Base-by-base conservation (phyloP, 768 basidiomycete genomes). In the Lactifluus hygrophoroides region DNA sequence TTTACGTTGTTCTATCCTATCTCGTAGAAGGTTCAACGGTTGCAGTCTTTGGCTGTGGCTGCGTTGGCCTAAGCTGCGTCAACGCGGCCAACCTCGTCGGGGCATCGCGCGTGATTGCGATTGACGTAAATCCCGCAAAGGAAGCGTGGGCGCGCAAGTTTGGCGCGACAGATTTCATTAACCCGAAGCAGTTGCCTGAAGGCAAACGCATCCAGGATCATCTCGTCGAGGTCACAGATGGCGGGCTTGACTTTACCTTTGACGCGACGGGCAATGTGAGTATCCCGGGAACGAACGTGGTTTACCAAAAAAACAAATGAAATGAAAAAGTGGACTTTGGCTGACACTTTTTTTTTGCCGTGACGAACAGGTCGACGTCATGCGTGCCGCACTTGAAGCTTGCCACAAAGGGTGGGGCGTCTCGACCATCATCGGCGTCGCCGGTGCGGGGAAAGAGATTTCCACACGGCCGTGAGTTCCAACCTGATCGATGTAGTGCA, bases 331-430 rank as follows among this genome's bases (percentile, higher is more conserved):
- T 5, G 10, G 25, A 51, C 32, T 23, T 28, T 52, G 2, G 34
- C n/a, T 49, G 17, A 42, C 27, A 7, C 27, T 59, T 21, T 43
- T 59, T 21, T 43, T 43, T 11, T 23, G 21, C 11, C 42, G 10
- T 51, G 23, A 34, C 23, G n/a, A 19, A 9, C 56, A 88, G 87
- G 88, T 93, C 10, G 76, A 92, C 28, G 93, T 95, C 62, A 97
- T 96, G 94, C 84, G 94, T 60, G 77, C 86, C 49, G 96, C 96
- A 25, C 82, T 99, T 47, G 96, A 99, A 74, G 90, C 94, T n/a
- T 97, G 94, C 72, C 96, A 99, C 74, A 98, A 98, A 70, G 96
- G 96, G 14, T 99, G 96, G 96, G 96, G 96, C 65, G 86, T 97
- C 43, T 91, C 86, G 57, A 97, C 91, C 56, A 70, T 99, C 64